phyloP scores from a whole-genome alignment of 2,329 filamentous ascomycete species.

The Diaporthe aspalathi region DNA sequence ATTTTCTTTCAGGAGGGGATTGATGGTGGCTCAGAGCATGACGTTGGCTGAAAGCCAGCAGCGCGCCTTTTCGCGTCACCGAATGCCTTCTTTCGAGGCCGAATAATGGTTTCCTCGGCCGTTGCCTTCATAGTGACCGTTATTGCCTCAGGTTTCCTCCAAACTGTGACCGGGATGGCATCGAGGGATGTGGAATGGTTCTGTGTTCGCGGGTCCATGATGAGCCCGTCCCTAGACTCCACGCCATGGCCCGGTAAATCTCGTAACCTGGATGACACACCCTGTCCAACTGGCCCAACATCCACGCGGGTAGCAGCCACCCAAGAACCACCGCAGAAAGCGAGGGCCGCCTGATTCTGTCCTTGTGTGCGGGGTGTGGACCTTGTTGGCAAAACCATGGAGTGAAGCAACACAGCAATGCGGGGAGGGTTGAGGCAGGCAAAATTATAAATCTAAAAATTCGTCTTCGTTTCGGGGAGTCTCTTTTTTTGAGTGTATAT shows the following conservation, averaged over 20 bases:
- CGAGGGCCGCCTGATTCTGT: background rate
- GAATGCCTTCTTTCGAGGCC: background rate
- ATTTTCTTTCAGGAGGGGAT: background rate
- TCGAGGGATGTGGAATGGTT: background rate
- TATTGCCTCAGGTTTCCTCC: background rate
- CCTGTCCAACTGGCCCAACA: background rate
- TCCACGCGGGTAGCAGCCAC: too few relatives aligned
- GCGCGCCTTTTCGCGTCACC: too few relatives aligned
- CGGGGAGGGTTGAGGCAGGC: background rate
- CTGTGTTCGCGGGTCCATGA: background rate
- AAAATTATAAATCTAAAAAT: constrained; percentile 33
- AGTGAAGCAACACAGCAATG: background rate
- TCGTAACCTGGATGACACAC: too few relatives aligned
- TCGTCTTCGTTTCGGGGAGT: constrained; percentile 32
- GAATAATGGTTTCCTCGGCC: background rate
- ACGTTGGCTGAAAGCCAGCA: background rate
- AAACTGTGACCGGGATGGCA: too few relatives aligned
- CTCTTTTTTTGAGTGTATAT: constrained; percentile 36
- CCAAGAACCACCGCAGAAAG: background rate
- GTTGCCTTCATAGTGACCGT: background rate
- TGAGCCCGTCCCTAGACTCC: background rate
- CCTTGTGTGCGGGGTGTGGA: too few relatives aligned
- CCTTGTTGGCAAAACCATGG: background rate
- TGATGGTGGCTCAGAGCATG: background rate
- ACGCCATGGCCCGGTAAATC: background rate